Evolutionary conservation across 1,284 basidiomycete species (phyloP).

Genomic region (Takashimella koratensis): DNA sequence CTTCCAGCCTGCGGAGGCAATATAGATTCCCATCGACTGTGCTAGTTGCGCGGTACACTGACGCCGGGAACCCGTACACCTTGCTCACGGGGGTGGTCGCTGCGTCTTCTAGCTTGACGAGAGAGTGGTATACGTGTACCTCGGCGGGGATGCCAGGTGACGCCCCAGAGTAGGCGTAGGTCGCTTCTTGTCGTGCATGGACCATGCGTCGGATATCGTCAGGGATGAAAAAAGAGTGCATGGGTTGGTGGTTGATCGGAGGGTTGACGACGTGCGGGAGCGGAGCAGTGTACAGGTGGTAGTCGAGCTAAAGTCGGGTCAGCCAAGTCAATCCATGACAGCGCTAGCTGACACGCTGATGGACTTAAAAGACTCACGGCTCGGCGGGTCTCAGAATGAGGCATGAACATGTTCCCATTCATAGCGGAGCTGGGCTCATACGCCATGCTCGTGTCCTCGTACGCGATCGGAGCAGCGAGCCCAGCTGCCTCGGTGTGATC

Average conservation of each 20-base stretch:
- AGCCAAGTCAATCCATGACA: neutral
- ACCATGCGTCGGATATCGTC: slow-evolving; percentile 72
- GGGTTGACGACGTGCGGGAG: slow-evolving; percentile 55
- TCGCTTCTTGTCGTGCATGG: slow-evolving; percentile 73
- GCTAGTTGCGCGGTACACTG: slow-evolving; percentile 77
- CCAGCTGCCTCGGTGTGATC: neutral
- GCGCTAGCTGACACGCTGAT: too few relatives aligned
- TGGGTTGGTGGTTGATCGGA: slow-evolving; percentile 47
- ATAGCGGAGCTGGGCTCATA: slow-evolving; percentile 21
- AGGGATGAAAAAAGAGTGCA: slow-evolving; percentile 62
- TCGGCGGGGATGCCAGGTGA: slow-evolving; percentile 68
- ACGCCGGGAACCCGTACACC: slow-evolving; percentile 63
- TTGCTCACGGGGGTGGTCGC: slow-evolving; percentile 60
- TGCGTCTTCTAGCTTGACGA: slow-evolving; percentile 61
- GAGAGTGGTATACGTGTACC: slow-evolving; percentile 84
- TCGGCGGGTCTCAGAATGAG: slow-evolving; percentile 58
- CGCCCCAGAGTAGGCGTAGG: slow-evolving; percentile 50
- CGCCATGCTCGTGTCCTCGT: slow-evolving; percentile 6
- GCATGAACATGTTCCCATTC: slow-evolving; percentile 51
- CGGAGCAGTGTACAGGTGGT: slow-evolving; percentile 79
- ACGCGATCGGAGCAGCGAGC: neutral
- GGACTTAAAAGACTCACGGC: slow-evolving; percentile 55
- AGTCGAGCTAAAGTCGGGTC: slow-evolving; percentile 63
- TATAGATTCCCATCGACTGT: slow-evolving; percentile 75
- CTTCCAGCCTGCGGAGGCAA: slow-evolving; percentile 77